Conservation (phyloP, 2,329 filamentous ascomycete genomes). For the Chalara sp. region DNA sequence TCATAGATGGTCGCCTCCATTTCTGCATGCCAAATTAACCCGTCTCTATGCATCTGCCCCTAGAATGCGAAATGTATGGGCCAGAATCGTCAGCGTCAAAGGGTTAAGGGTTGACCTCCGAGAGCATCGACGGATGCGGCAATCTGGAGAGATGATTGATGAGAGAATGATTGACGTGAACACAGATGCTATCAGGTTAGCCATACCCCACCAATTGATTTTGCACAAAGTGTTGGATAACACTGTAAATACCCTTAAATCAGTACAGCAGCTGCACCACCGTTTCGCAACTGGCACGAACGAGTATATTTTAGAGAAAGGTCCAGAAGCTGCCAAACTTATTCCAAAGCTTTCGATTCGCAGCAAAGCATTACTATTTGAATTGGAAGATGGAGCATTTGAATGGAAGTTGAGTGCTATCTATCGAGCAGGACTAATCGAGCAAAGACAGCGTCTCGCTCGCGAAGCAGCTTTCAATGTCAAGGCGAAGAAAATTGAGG, state of each 20-base stretch:
- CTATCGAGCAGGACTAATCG: conserved; percentile 79
- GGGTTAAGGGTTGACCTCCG: conserved; percentile 73
- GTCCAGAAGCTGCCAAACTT: conserved; percentile 75
- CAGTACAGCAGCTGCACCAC: conserved; percentile 84
- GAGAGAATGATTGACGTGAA: conserved; percentile 80
- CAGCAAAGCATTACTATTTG: conserved; percentile 76
- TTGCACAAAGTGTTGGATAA: conserved; percentile 93
- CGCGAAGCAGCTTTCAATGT: conserved; percentile 84
- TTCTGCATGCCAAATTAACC: conserved; percentile 67
- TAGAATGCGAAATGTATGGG: conserved; percentile 77
- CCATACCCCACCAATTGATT: conserved; percentile 84
- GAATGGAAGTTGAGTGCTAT: conserved; percentile 97
- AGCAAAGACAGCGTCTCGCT: conserved; percentile 84
- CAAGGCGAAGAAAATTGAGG: conserved; percentile 78
- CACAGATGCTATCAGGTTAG: conserved; percentile 79
- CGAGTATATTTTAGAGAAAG: conserved; percentile 81
- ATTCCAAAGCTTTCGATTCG: conserved; percentile 82
- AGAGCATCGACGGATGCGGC: conserved; percentile 63
- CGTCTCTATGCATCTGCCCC: conserved; percentile 87
- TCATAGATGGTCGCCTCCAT: conserved; percentile 83
- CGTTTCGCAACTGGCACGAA: conserved; percentile 82
- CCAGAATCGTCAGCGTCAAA: conserved; percentile 78
- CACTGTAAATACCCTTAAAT: conserved; percentile 79
- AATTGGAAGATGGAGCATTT: conserved; percentile 92
- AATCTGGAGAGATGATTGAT: conserved; percentile 50